Base-by-base conservation (phyloP, 257 asterid species). In the Voacanga thouarsii region DNA sequence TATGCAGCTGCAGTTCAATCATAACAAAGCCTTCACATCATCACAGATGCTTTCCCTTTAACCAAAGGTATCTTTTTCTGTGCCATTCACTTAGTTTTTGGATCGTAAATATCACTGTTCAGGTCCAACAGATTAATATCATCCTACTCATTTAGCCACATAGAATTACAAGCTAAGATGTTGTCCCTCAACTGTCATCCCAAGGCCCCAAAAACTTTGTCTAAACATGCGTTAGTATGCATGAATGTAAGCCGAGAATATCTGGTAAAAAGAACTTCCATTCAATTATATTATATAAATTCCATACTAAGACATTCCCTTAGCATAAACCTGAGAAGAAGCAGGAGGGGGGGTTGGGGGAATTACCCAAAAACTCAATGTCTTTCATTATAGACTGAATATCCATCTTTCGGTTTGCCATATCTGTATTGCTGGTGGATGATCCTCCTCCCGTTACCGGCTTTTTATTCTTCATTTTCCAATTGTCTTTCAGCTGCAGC, bases 361-460 rank as follows among this genome's bases (percentile, higher is more conserved):
- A 30, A 37, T 60, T 86, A 89, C 97, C 94, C 77, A 89, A 59
- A 81, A 80, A 84, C 77, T 91, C 87, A 28, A 88, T 87, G 75
- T 91, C 97, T 83, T 89, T 91, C 76, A 87, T 69, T 55, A 88
- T 90, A 60, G 92, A 87, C 84, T 75, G 83, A 83, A 92, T 82
- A 76, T 89, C 89, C 84, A 88, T 79, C 83, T 26, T 83, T 7
- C 74, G 84, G 51, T 72, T 85, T 55, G 78, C 84, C 33, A 67
- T 7, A 77, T 84, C 90, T 82, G 7, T 78, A 51, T 65, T 21
- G 50, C 47, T 24, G 45, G 69, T 72, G 18, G 80, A 65, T 21
- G 75, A 45, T 41, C 59, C 78, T 24, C 72, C 78, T 74, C 33
- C 55, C 2, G 51, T 21, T 6, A 7, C 77, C 43, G 55, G 72